Evolutionary conservation across 805 yeast species (phyloP).

Genomic region (Kodamaea kakaduensis): DNA sequence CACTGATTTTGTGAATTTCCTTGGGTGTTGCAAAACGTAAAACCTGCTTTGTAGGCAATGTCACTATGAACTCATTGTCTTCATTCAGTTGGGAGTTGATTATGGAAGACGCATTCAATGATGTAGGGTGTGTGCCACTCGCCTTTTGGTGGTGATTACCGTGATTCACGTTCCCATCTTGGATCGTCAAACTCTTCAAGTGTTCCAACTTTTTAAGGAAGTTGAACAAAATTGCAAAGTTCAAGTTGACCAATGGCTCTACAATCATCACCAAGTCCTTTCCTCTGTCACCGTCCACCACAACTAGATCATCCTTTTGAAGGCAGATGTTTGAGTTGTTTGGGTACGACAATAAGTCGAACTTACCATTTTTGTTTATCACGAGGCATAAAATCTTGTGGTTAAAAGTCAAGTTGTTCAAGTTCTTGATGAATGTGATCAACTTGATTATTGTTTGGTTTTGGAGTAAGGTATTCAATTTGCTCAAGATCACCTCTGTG

Average conservation of each 20-base stretch:
- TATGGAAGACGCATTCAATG: constrained; percentile 31
- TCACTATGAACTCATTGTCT: constrained; percentile 58
- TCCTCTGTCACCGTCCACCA: constrained; percentile 83
- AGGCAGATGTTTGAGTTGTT: constrained; percentile 57
- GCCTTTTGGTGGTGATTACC: constrained; percentile 19
- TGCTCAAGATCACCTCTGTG: constrained; percentile 23
- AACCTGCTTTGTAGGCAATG: constrained; percentile 73
- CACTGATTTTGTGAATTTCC: constrained; percentile 58
- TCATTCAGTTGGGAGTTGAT: constrained; percentile 43
- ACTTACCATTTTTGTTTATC: constrained; percentile 58
- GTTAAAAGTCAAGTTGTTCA: constrained; percentile 39
- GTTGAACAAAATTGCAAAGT: constrained; percentile 67
- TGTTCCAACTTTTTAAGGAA: constrained; percentile 73
- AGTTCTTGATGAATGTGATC: constrained; percentile 35
- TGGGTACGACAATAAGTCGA: constrained; percentile 68
- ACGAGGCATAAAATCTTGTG: constrained; percentile 46
- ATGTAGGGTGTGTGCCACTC: constrained; percentile 38
- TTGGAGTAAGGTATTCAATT: constrained; percentile 24
- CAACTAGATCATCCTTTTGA: constrained; percentile 60
- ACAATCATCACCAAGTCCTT: constrained; percentile 72
- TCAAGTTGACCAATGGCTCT: constrained; percentile 58
- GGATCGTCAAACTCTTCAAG: constrained; percentile 46
- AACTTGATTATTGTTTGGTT: constrained; percentile 28
- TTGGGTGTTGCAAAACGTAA: constrained; percentile 70
- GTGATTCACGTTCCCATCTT: constrained; percentile 19